Conservation (phyloP, 2,329 filamentous ascomycete species). For the Colletotrichum scovillei region DNA sequence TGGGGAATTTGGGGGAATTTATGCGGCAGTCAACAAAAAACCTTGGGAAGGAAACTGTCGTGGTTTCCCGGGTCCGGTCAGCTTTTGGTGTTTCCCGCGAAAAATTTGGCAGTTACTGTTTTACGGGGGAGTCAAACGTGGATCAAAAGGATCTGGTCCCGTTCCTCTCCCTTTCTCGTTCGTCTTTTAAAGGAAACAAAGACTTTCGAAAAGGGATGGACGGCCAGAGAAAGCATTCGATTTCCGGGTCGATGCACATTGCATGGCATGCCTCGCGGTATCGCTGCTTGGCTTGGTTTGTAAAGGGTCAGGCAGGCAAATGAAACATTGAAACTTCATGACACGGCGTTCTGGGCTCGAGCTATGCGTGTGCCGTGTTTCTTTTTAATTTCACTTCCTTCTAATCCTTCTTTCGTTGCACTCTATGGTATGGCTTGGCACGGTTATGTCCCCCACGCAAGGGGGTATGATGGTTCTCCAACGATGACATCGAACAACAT, state of each 20-base stretch:
- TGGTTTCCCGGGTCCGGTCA: conserved; percentile 30
- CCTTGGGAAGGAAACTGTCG: conserved; percentile 38
- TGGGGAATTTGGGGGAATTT: conserved; percentile 5
- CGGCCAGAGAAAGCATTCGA: conserved; percentile 21
- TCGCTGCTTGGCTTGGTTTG: conserved; percentile 57
- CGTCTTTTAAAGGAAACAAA: conserved; percentile 33
- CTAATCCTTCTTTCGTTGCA: background rate
- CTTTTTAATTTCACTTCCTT: conserved; percentile 6
- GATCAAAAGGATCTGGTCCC: conserved; percentile 47
- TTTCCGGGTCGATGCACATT: conserved; percentile 54
- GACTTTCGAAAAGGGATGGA: conserved; percentile 2
- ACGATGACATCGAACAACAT: conserved; percentile 8
- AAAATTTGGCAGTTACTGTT: conserved; percentile 33
- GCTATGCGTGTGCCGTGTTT: conserved; percentile 34
- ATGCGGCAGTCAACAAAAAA: conserved; percentile 30
- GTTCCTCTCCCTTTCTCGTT: conserved; percentile 29
- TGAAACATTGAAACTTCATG: conserved; percentile 59
- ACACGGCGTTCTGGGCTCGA: conserved; percentile 35
- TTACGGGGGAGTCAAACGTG: conserved; percentile 40
- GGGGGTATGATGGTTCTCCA: background rate
- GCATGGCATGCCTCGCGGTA: conserved; percentile 55
- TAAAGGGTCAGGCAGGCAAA: conserved; percentile 63
- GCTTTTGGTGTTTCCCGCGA: conserved; percentile 35
- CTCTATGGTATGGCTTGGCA: background rate
- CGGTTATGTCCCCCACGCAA: background rate